Percentiles rank a stretch among this genome's conserved stretches.
phyloP scores from a whole-genome alignment of 805 yeast species.

The Yueomyces sinensis region DNA sequence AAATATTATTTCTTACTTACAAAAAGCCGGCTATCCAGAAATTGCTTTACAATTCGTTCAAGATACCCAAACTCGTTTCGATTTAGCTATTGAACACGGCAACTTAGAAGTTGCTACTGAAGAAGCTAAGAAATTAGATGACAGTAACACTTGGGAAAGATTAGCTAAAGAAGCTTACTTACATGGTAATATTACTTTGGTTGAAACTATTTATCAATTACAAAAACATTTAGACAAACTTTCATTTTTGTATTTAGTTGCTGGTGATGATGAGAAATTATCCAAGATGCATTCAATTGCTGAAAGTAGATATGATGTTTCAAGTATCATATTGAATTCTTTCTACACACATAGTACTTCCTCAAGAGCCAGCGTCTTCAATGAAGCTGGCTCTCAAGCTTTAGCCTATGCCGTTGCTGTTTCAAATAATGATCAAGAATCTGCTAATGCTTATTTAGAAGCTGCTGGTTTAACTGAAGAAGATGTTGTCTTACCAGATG shows the following conservation, averaged over 20 bases:
- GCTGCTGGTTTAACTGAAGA: slow-evolving; percentile 54
- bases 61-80: slow-evolving; percentile 93
- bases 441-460: slow-evolving; percentile 59
- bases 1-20: slow-evolving; percentile 87
- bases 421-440: slow-evolving; percentile 63
- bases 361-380: slow-evolving; percentile 59
- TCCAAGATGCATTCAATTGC: slow-evolving; percentile 56
- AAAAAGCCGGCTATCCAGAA: slow-evolving; percentile 93
- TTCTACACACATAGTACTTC: slow-evolving; percentile 63
- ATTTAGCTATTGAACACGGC: slow-evolving; percentile 88
- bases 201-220: slow-evolving; percentile 81
- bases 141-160: slow-evolving; percentile 60
- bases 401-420: slow-evolving; percentile 90
- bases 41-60: slow-evolving; percentile 93
- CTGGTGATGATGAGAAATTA: slow-evolving; percentile 69
- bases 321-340: slow-evolving; percentile 73
- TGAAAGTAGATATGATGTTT: slow-evolving; percentile 47
- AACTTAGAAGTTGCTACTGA: slow-evolving; percentile 75
- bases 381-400: slow-evolving; percentile 70
- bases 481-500: slow-evolving; percentile 53
- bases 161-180: slow-evolving; percentile 74
- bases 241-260: slow-evolving; percentile 73
- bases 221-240: slow-evolving; percentile 77
- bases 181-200: slow-evolving; percentile 80
- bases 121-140: slow-evolving; percentile 72